Percentiles rank a stretch among this genome's conserved stretches.
phyloP scores from a whole-genome alignment of 177 flowering plant species.

The Vitis hybrid region DNA sequence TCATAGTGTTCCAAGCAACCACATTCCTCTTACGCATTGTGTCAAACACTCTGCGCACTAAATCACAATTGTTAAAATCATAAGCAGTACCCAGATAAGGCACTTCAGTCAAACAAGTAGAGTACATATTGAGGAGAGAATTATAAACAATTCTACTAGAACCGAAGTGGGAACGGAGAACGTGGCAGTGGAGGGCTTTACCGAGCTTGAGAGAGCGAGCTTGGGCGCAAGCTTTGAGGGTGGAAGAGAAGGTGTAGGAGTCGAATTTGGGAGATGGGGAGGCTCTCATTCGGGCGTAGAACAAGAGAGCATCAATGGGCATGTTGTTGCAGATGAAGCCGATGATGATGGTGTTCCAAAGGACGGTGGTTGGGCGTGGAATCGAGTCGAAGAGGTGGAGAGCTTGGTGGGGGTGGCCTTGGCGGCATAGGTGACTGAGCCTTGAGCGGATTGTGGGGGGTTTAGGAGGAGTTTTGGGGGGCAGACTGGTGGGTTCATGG shows the following conservation, averaged over 20 bases:
- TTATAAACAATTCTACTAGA: slow-evolving; percentile 70
- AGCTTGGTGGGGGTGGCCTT: slow-evolving; percentile 73
- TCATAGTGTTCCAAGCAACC: slow-evolving; percentile 77
- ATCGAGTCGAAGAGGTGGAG: slow-evolving; percentile 74
- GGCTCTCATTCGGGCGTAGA: slow-evolving; percentile 52
- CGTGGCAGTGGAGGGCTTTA: slow-evolving; percentile 70
- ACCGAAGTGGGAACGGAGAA: slow-evolving; percentile 47
- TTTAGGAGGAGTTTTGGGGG: slow-evolving; percentile 9
- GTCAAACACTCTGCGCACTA: slow-evolving; percentile 58
- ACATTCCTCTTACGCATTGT: slow-evolving; percentile 69
- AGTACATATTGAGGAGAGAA: slow-evolving; percentile 83
- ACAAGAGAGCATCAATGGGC: slow-evolving; percentile 59
- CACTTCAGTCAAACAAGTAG: slow-evolving; percentile 39
- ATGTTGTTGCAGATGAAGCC: slow-evolving; percentile 77
- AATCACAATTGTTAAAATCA: slow-evolving; percentile 28
- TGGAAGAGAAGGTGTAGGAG: slow-evolving; percentile 80
- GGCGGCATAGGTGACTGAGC: slow-evolving; percentile 70
- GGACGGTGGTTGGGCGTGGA: slow-evolving; percentile 67
- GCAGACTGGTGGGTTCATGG: slow-evolving; percentile 11
- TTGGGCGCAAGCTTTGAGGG: slow-evolving; percentile 86
- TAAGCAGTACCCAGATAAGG: not conserved
- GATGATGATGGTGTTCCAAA: slow-evolving; percentile 89
- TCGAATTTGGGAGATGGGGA: slow-evolving; percentile 37
- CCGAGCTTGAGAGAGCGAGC: slow-evolving; percentile 53
- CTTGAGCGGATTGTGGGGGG: slow-evolving; percentile 62